A percentile compares a stretch with the other conserved stretches of the same genome.
These are phyloP conservation scores for Epichloe coenophiala DNA, from an alignment of 2,329 filamentous ascomycete genomes.

Conservation along the genomic window DNA sequence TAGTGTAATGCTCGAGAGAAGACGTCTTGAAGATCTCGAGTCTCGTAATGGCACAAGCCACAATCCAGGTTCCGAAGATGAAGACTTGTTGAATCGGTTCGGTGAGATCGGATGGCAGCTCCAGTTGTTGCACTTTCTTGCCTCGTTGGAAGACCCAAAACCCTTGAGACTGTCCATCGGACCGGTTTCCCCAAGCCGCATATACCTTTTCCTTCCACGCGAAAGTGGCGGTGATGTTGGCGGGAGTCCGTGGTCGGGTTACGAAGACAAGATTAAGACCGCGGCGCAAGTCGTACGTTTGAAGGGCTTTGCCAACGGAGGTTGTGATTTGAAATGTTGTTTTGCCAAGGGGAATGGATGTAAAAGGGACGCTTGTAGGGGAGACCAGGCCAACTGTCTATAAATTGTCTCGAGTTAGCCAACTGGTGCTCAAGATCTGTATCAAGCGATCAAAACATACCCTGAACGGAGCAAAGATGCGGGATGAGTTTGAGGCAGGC, in stretches of 20 bases:
- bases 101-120: conserved; percentile 48
- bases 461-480: conserved; percentile 86
- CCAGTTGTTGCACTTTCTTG: conserved; percentile 65
- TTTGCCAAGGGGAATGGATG: conserved; percentile 76
- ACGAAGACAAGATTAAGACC: conserved; percentile 90
- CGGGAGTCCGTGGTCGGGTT: conserved; percentile 78
- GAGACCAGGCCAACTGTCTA: conserved; percentile 90
- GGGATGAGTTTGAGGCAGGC: conserved; percentile 42
- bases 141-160: conserved; percentile 89
- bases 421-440: not conserved
- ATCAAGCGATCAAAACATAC: conserved; percentile 36
- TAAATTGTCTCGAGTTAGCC: conserved; percentile 3
- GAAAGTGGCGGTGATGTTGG: conserved; percentile 69
- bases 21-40: conserved; percentile 83
- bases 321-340: conserved; percentile 96
- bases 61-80: conserved; percentile 82
- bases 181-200: conserved; percentile 70
- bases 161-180: conserved; percentile 42
- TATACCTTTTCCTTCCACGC: conserved; percentile 81
- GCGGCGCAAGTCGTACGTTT: conserved; percentile 88
- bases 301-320: conserved; percentile 75
- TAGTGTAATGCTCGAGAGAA: conserved; percentile 82
- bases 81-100: conserved; percentile 67
- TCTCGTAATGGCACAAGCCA: conserved; percentile 61
- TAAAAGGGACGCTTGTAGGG: conserved; percentile 80